Conservation (phyloP, 2,329 filamentous ascomycete genomes). For the Uncinocarpus reesii region DNA sequence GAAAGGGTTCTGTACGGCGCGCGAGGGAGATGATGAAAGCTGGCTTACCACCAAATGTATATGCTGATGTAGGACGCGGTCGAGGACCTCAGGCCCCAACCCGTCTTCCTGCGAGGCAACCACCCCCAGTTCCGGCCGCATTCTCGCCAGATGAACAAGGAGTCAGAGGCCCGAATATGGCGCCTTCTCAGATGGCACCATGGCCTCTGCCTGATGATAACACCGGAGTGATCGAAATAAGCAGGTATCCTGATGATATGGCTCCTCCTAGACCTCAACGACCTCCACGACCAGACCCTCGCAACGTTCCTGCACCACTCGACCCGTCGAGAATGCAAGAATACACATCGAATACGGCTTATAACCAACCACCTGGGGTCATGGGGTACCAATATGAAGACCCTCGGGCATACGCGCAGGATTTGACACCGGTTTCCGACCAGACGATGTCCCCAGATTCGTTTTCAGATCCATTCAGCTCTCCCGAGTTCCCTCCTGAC, state of each 20-base stretch:
- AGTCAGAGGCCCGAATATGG: conserved; percentile 3
- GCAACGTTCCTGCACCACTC: conserved; percentile 29
- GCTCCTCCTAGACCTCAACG: conserved; percentile 29
- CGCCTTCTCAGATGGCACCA: conserved; percentile 19
- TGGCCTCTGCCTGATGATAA: conserved; percentile 38
- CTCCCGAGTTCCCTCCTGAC: conserved; percentile 18
- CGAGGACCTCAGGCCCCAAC: not conserved
- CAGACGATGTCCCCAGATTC: not conserved
- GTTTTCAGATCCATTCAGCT: conserved; percentile 19
- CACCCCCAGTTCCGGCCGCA: conserved; percentile 17
- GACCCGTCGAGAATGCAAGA: conserved; percentile 28
- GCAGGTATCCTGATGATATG: conserved; percentile 21
- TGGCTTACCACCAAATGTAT: conserved; percentile 1
- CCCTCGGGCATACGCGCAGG: conserved; percentile 1
- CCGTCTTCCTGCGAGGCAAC: conserved; percentile 10
- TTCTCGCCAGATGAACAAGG: conserved; percentile 13
- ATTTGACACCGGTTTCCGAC: not conserved
- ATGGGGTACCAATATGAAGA: conserved; percentile 7
- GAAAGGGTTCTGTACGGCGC: conserved; percentile 15
- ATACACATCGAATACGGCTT: conserved; percentile 21
- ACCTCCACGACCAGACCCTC: conserved; percentile 28
- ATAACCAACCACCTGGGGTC: conserved; percentile 8
- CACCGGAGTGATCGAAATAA: conserved; percentile 20
- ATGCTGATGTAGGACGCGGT: not conserved
- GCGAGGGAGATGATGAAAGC: conserved; percentile 13